Evolutionary conservation across 2,329 filamentous ascomycete genomes (phyloP), one percentile per base, ranked within the genome.

Genomic region (Cercospora brassicicola): DNA sequence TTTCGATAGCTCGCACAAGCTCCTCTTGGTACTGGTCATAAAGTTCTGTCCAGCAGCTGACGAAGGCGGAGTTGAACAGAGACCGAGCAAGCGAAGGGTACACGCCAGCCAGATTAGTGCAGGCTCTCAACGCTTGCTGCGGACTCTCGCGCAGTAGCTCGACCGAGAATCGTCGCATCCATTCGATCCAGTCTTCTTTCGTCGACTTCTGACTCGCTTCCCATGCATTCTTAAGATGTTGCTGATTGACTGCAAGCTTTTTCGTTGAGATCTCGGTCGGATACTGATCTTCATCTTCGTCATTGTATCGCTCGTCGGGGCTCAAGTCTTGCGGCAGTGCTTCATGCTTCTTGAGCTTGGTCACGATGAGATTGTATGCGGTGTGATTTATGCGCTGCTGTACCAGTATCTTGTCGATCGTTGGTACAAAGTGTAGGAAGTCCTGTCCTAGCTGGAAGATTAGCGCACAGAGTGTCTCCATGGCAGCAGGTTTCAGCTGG

Each of bases 171-270:
- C 94, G 88, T 69, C 96, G 89, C 81, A 99, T 93, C 95, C 95
- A 99, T 79, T 99, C 95, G 75, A 97, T 92, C 95, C 95, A 99
- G 80, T 99, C 95, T 78, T 99, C 95, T 75, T 94, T 93, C 9
- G 95, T 99, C 0, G 94, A 97, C 77, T 97, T 97, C 69, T 96
- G 93, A 67, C 91, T 93, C 0, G 96, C 95, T 74, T 98, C 95
- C 95, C 95, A 99, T 0, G 96, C 95, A 71, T 91, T 91, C 80
- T 98, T 97, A 23, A 99, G 84, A 83, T 99, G 96, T 71, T 98
- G 94, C 61, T 97, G 93, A 73, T 99, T 99, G 80, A 98, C 94
- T 69, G 96, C 93, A 36, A 98, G 86, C 80, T 98, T 98, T 84
- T 97, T 97, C 11, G 91, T 92, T 1, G 90, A 89, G 55, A 96